Evolutionary conservation across 352 stramenopile species (phyloP).

Genomic region (Phytophthora capsici): DNA sequence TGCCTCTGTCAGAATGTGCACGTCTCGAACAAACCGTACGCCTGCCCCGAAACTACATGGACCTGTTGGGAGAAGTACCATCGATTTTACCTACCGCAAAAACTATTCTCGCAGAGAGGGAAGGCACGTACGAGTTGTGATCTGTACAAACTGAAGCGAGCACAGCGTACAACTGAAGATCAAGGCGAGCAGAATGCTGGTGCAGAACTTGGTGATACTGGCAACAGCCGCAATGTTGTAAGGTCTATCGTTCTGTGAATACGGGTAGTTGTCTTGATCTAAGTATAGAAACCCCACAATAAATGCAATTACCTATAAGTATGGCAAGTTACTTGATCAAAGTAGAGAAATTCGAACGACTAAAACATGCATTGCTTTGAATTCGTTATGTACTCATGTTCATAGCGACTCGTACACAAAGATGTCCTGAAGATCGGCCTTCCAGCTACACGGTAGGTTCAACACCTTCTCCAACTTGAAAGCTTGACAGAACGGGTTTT

Average conservation of each 20-base stretch:
- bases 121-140: background rate
- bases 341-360: no score
- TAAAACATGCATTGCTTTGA: background rate
- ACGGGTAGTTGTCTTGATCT: background rate
- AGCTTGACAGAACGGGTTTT: background rate
- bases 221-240: background rate
- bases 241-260: background rate
- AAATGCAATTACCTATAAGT: no score
- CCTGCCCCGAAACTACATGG: slow-evolving; percentile 8
- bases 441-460: background rate
- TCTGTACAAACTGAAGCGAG: slow-evolving; percentile 1
- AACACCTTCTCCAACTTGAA: background rate
- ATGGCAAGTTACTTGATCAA: background rate
- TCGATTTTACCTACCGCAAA: slow-evolving; percentile 4
- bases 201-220: background rate
- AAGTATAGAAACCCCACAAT: background rate
- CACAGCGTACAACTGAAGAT: background rate
- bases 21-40: slow-evolving; percentile 3
- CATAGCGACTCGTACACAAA: background rate
- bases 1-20: slow-evolving; percentile 20
- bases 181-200: background rate
- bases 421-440: background rate
- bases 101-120: slow-evolving; percentile 9
- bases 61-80: slow-evolving; percentile 34
- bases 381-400: no score